Evolutionary conservation across 1,139 yeast species (phyloP), one percentile per base, ranked within the genome.

Genomic region (Suhomyces panamericanus): DNA sequence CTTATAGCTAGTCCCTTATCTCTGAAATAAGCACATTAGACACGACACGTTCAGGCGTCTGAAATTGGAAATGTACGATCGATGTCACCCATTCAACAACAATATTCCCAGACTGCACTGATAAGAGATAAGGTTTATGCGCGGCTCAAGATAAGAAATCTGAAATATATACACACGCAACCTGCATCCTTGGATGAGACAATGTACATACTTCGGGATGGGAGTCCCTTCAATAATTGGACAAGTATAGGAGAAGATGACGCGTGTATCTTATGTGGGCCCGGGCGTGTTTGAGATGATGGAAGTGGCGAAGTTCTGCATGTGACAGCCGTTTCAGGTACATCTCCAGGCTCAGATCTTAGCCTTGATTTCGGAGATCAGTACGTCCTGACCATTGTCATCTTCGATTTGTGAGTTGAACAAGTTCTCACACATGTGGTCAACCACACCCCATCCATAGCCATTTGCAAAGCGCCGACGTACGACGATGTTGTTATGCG

Each of bases 381-480:
- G 29, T n/a, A 28, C 32, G 6, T 35, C 32, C 28, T 36, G 17
- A 16, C 48, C 49, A 30, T 43, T 46, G 26, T 42, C 43, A 28
- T 46, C 46, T 11, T 41, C 44, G 6, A 34, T 24, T 14, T 41
- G 42, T 13, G 36, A 39, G 35, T 33, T 36, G 22, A 60, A 59
- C 9, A 59, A 46, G 32, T 51, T 52, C 32, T 49, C 53, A 26
- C 56, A 53, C 47, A 62, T 49, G 41, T 62, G 66, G 36, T 59
- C 64, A 4, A 62, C 49, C n/a, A 61, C 63, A 2, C 63, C 64
- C 66, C 66, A 62, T n/a, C 66, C 66, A 44, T 56, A 62, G 6
- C 64, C 66, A 36, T 62, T 62, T 35, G 63, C 54, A 42, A 62
- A 61, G n/a, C 64, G 44, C 15, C 66, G 55, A 6, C 66, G 45